Evolutionary conservation across 176 grass and related monocot species (phyloP), one percentile per base, ranked within the genome.

Genomic region (Oropetium thomaeum): DNA sequence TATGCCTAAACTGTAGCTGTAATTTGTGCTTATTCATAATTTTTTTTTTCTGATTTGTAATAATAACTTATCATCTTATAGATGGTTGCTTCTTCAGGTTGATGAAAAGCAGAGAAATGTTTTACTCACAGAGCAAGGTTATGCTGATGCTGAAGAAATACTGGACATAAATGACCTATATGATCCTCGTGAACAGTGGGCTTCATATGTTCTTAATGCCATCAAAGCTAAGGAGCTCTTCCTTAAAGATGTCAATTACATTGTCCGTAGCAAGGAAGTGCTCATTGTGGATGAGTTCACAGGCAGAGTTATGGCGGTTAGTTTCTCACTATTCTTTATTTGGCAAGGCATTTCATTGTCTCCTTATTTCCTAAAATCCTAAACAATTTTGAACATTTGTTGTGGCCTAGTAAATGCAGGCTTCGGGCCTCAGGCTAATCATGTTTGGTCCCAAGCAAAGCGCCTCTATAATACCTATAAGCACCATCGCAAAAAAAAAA

Each of bases 201-300:
- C 95, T 83, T 98, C 89, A n/a, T 98, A 93, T 48, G 72, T 98
- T 76, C 83, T 98, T 71, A 98, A 98, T 86, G 95, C 91, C 65
- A 87, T 98, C 57, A 98, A 98, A 82, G 95, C 95, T 61, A 98
- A 98, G 86, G 95, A 98, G 69, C 84, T 98, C 14, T 98, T 98
- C 77, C 88, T 98, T 81, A 85, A 80, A 81, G 95, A 98, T 79
- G 91, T 98, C 20, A 98, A 98, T 80, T 98, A 98, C 69, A 98
- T 98, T 65, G 81, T 98, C 72, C 89, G 95, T 80, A 87, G 84
- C 74, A 98, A 98, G 88, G 95, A 98, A 89, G 91, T 94, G 33
- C 70, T 98, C 29, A 98, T 98, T 62, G 95, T 98, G 47, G 95
- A 98, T 76, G 95, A 98, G 84, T 98, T 98, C 59, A 98, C 95